These are phyloP conservation scores for Microstroma glucosiphilum DNA, from an alignment of 1,284 basidiomycete genomes.

Conservation along the genomic window DNA sequence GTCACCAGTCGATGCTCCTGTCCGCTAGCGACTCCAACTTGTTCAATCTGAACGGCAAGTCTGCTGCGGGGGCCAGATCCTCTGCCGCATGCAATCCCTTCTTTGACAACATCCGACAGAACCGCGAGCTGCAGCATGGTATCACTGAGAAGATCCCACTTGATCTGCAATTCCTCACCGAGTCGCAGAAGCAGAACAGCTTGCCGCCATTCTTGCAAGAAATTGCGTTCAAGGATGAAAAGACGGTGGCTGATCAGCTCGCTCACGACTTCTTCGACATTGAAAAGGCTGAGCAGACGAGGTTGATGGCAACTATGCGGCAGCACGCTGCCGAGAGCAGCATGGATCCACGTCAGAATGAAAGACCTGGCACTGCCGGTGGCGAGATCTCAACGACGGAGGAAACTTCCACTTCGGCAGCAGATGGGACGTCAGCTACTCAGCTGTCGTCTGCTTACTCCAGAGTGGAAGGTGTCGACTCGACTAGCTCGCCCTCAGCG, in stretches of 20 bases:
- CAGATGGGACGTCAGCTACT: too few relatives aligned
- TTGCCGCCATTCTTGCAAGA: conserved; percentile 75
- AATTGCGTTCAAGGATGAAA: conserved; percentile 57
- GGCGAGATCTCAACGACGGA: not conserved
- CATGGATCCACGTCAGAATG: conserved; percentile 7
- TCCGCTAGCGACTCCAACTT: not conserved
- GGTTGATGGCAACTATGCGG: conserved; percentile 85
- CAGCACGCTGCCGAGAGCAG: conserved; percentile 62
- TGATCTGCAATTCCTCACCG: conserved; percentile 20
- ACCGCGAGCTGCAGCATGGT: conserved; percentile 78
- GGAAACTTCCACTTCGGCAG: not conserved
- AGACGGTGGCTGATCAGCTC: conserved; percentile 69
- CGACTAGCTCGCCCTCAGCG: conserved; percentile 3
- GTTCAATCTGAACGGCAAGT: not conserved
- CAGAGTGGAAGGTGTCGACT: not conserved
- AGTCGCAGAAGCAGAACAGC: conserved; percentile 43
- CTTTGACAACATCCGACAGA: conserved; percentile 89
- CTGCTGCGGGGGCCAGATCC: not conserved
- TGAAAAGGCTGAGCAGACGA: conserved; percentile 79
- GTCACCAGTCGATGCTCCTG: too few relatives aligned
- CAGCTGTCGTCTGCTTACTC: conserved; percentile 2
- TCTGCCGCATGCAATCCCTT: conserved; percentile 49
- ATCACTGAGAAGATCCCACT: conserved; percentile 52
- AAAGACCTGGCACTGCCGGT: not conserved
- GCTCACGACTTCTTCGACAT: conserved; percentile 86